Evolutionary conservation across 2,329 filamentous ascomycete species (phyloP).

Genomic region (Apiospora marii): DNA sequence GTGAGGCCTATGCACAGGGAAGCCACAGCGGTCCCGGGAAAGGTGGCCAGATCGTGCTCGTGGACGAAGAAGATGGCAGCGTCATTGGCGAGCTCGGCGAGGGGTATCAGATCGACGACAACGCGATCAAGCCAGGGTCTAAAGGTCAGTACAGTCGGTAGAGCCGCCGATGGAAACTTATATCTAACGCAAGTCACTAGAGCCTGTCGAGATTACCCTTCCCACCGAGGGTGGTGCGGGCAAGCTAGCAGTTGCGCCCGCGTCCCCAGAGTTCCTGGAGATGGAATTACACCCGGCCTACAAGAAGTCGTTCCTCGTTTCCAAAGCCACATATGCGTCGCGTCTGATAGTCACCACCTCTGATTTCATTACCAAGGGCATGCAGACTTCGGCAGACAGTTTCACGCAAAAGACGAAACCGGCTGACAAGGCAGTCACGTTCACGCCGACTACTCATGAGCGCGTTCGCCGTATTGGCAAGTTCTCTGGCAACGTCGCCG

Average conservation of each 20-base stretch:
- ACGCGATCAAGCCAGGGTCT: constrained; percentile 80
- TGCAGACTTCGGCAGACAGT: constrained; percentile 79
- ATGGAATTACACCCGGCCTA: constrained; percentile 90
- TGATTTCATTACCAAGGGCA: constrained; percentile 76
- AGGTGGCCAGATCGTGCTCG: constrained; percentile 83
- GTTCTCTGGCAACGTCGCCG: constrained; percentile 81
- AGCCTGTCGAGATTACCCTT: constrained; percentile 82
- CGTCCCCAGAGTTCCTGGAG: constrained; percentile 75
- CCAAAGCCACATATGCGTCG: constrained; percentile 86
- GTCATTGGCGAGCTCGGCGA: constrained; percentile 91
- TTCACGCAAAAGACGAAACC: constrained; percentile 86
- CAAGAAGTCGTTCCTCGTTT: constrained; percentile 84
- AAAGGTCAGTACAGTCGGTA: constrained; percentile 73
- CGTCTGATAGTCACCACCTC: constrained; percentile 91
- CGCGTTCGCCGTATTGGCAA: constrained; percentile 88
- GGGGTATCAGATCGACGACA: constrained; percentile 80
- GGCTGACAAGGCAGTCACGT: constrained; percentile 81
- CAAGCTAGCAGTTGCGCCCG: constrained; percentile 70
- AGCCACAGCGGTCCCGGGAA: constrained; percentile 62
- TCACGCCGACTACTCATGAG: constrained; percentile 83
- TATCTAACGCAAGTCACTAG: constrained; percentile 47
- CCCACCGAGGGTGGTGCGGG: constrained; percentile 70
- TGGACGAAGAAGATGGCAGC: constrained; percentile 96
- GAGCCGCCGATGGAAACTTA: background rate
- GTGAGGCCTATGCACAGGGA: constrained; percentile 77